Evolutionary conservation across 306 rosid genomes (phyloP), one percentile per base, ranked within the genome.

Genomic region (Prunus mume): DNA sequence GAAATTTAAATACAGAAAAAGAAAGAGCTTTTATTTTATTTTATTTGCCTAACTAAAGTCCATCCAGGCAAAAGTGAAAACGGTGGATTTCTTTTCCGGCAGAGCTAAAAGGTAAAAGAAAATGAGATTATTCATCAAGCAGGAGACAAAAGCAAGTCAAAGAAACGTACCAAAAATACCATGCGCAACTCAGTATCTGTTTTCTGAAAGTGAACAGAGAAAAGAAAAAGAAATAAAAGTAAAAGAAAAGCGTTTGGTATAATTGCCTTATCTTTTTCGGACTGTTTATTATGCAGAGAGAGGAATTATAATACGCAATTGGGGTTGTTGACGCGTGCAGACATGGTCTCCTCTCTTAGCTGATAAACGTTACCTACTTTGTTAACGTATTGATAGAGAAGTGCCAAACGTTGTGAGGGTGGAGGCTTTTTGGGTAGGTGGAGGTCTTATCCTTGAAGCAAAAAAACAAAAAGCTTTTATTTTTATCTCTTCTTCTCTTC

Each of bases 341-440:
- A 9, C 41, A 18, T 22, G 72, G 52, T 30, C n/a, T 32, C 30
- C 41, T 34, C 9, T 38, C 43, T 10, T 22, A 63, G 30, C 63
- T 34, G 10, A 34, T 12, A 52, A 41, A 65, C 54, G 41, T 79
- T 20, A 61, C 49, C 65, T 14, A 14, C 57, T 79, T 64, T 27
- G 64, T 38, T 51, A 5, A 10, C 30, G 32, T 55, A 3, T 56
- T 63, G 17, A 41, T 30, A 13, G 51, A 46, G 56, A 72, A 65
- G 15, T 47, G 54, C 25, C 70, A 10, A 20, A 73, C 22, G 57
- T 74, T 73, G 28, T 15, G 46, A 22, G 5, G 68, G 64, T 54
- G 72, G 47, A 14, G 32, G 68, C 76, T 64, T 68, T 65, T 22
- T 74, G 73, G 70, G 46, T 64, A 30, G 86, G 76, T 68, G 74